Percentiles rank a stretch among this genome's conserved stretches.
These are phyloP conservation scores for Geranomyces michiganensis DNA, from an alignment of 192 early-diverging fungal species.

Conservation along the genomic window DNA sequence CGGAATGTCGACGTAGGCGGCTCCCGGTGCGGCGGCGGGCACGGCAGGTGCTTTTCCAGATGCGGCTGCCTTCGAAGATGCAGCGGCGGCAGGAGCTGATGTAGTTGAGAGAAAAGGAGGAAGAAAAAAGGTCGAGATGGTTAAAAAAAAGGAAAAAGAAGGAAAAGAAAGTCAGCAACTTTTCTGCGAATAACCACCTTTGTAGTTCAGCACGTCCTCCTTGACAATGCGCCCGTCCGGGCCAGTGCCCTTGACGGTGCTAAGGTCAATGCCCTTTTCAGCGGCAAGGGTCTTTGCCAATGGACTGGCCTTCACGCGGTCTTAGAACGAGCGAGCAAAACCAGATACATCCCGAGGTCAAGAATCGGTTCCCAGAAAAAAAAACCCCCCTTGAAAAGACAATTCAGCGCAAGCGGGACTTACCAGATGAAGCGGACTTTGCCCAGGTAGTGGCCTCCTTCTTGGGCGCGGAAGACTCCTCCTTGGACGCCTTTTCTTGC, in stretches of 20 bases:
- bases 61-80: slow-evolving; percentile 16
- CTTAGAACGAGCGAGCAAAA: too few species aligned
- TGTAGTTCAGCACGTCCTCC: slow-evolving; percentile 80
- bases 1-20: slow-evolving; percentile 49
- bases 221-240: slow-evolving; percentile 90
- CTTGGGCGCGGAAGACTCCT: slow-evolving; percentile 8
- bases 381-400: too few species aligned
- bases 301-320: slow-evolving; percentile 82
- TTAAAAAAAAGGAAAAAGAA: slow-evolving; percentile 15
- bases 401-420: background rate
- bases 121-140: slow-evolving; percentile 9
- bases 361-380: too few species aligned
- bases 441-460: background rate
- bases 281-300: slow-evolving; percentile 83
- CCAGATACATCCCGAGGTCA: too few species aligned
- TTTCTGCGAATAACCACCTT: slow-evolving; percentile 30
- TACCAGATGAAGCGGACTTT: background rate
- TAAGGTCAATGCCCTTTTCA: slow-evolving; percentile 79
- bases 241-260: slow-evolving; percentile 80
- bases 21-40: slow-evolving; percentile 27
- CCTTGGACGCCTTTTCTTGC: background rate
- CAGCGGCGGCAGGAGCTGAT: slow-evolving; percentile 9
- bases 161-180: background rate
- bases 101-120: background rate
- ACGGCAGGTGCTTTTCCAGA: slow-evolving; percentile 34